These are phyloP conservation scores for Pyrus hybrid DNA, from an alignment of 331 rosid species.

Conservation along the genomic window DNA sequence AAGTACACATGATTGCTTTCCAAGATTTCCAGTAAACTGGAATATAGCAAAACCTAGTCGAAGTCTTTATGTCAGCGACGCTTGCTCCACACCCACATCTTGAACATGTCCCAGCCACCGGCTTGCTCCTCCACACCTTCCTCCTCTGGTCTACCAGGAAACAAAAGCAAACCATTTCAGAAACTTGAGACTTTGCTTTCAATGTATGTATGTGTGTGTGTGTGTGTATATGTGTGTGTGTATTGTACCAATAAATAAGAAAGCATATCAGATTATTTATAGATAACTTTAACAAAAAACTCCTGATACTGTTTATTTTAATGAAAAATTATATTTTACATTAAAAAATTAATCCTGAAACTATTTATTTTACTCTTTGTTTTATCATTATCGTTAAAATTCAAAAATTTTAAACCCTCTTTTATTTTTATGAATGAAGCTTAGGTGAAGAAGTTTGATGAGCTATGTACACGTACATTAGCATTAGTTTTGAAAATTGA, in stretches of 20 bases:
- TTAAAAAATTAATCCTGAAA: too few relatives aligned
- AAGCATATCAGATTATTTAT: not conserved
- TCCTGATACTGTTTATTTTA: too few relatives aligned
- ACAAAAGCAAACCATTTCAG: constrained; percentile 69
- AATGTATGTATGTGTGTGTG: too few relatives aligned
- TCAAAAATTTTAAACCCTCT: too few relatives aligned
- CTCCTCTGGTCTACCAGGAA: constrained; percentile 62
- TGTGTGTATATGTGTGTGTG: too few relatives aligned
- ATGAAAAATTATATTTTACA: too few relatives aligned
- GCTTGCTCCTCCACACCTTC: constrained; percentile 55
- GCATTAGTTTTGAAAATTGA: not conserved
- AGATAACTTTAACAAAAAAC: too few relatives aligned
- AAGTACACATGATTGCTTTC: constrained; percentile 71
- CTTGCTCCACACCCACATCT: constrained; percentile 72
- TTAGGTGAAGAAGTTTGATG: not conserved
- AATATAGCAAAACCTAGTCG: constrained; percentile 56
- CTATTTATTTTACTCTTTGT: too few relatives aligned
- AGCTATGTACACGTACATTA: not conserved
- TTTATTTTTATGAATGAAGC: not conserved
- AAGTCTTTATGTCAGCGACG: constrained; percentile 63
- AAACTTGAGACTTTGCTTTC: not conserved
- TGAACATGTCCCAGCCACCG: constrained; percentile 75
- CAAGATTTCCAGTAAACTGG: constrained; percentile 54
- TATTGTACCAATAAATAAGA: not conserved
- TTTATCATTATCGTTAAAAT: too few relatives aligned